Conservation (phyloP, 148 eudicot genomes). For the Chenopodium berlandieri region DNA sequence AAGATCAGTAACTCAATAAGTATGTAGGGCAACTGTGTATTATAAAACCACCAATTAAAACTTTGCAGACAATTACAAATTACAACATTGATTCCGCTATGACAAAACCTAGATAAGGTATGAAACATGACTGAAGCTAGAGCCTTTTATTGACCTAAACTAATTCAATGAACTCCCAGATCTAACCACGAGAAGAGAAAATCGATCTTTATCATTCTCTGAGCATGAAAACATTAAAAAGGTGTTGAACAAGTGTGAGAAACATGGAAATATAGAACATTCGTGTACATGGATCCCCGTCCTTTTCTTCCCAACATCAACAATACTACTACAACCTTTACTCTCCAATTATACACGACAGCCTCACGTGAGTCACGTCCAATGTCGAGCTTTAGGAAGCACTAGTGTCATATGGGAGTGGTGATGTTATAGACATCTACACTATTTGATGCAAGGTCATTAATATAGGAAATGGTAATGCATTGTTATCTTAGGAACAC, state of each 20-base stretch:
- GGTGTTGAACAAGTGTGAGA: no score
- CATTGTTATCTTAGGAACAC: not conserved
- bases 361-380: not conserved
- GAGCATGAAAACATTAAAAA: not conserved
- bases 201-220: not conserved
- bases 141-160: not conserved
- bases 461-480: not conserved
- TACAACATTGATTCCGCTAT: not conserved
- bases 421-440: not conserved
- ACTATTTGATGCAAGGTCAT: not conserved
- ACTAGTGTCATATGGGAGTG: not conserved
- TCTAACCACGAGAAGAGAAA: not conserved
- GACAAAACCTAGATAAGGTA: not conserved
- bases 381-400: not conserved
- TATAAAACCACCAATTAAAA: conserved; percentile 1
- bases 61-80: not conserved
- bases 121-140: not conserved
- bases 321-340: not conserved
- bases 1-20: not conserved
- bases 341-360: not conserved
- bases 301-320: not conserved
- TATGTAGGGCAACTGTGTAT: not conserved
- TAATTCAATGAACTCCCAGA: not conserved
- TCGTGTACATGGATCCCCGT: not conserved
- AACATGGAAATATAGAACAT: not conserved